Conservation (phyloP, 2,329 filamentous ascomycete species). For the Esteya vermicola region DNA sequence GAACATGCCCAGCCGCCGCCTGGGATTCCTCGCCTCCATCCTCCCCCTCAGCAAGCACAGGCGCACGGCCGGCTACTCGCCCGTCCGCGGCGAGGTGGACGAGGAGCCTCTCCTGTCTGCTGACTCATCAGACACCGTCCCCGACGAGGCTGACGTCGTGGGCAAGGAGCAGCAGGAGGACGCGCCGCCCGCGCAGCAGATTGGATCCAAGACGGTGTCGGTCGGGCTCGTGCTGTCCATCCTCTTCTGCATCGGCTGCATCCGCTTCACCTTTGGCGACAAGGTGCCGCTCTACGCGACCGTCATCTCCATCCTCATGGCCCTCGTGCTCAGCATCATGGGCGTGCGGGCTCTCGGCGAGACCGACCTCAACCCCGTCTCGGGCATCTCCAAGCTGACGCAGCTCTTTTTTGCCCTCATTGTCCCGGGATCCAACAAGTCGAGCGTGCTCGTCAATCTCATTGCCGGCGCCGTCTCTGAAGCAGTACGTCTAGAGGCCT, state of each 20-base stretch:
- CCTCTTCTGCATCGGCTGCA: slow-evolving; percentile 63
- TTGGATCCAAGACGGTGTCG: slow-evolving; percentile 55
- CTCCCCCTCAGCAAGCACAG: too few species aligned
- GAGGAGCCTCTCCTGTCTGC: too few species aligned
- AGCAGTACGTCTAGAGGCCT: slow-evolving; percentile 14
- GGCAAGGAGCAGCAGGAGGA: slow-evolving; percentile 43
- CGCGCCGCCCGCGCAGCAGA: slow-evolving; percentile 69
- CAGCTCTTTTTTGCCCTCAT: slow-evolving; percentile 90
- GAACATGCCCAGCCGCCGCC: neutral
- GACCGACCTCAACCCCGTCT: slow-evolving; percentile 92
- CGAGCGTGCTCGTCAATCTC: slow-evolving; percentile 87
- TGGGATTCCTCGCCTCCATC: neutral
- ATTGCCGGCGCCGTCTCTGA: slow-evolving; percentile 68
- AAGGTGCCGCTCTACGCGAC: slow-evolving; percentile 69
- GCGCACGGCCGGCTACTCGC: slow-evolving; percentile 11
- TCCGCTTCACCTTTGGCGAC: slow-evolving; percentile 65
- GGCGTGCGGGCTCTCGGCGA: slow-evolving; percentile 56
- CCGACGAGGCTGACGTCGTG: slow-evolving; percentile 9
- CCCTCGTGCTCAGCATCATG: slow-evolving; percentile 65
- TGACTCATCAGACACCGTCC: too few species aligned
- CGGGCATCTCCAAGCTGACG: slow-evolving; percentile 89
- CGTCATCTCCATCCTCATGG: slow-evolving; percentile 67
- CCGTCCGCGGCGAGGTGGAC: slow-evolving; percentile 7
- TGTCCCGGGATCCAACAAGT: slow-evolving; percentile 65
- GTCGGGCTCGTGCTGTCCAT: slow-evolving; percentile 68